A percentile compares a stretch with the other conserved stretches of the same genome.
These are phyloP conservation scores for Metschnikowia lachancei DNA, from an alignment of 805 yeast species.

Conservation along the genomic window DNA sequence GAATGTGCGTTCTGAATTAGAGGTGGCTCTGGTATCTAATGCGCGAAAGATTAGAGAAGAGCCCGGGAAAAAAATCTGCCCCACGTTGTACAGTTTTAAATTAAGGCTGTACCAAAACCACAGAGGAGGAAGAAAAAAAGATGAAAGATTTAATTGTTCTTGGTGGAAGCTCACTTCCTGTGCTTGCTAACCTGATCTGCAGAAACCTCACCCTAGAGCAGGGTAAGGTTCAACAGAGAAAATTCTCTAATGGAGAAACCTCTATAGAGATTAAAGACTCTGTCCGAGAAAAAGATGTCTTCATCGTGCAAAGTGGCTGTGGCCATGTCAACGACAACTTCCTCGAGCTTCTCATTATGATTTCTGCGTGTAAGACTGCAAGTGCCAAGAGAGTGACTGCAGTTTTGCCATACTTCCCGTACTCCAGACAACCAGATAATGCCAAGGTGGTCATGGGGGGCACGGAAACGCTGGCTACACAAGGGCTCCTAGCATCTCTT, in stretches of 20 bases:
- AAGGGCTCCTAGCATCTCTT: constrained; percentile 13
- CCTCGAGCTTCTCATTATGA: constrained; percentile 75
- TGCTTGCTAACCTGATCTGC: constrained; percentile 72
- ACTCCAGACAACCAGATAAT: constrained; percentile 92
- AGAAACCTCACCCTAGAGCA: constrained; percentile 69
- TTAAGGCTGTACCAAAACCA: background rate
- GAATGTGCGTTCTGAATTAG: background rate
- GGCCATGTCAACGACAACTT: constrained; percentile 87
- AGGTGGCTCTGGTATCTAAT: background rate
- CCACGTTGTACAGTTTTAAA: background rate
- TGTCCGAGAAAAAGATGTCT: constrained; percentile 95
- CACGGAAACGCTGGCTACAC: constrained; percentile 12
- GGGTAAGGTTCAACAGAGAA: constrained; percentile 62
- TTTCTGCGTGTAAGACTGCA: constrained; percentile 91
- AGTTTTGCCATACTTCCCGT: constrained; percentile 90
- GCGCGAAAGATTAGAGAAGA: constrained; percentile 3
- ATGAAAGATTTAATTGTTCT: constrained; percentile 86
- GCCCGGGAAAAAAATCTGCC: constrained; percentile 1
- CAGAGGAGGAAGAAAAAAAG: background rate
- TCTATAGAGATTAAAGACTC: constrained; percentile 81
- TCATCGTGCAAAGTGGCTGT: constrained; percentile 81
- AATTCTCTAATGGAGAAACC: constrained; percentile 88
- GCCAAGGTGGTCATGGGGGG: constrained; percentile 41
- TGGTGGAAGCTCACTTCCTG: constrained; percentile 89
- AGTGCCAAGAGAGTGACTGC: constrained; percentile 87